These are phyloP conservation scores for Lichtheimia corymbifera DNA, from an alignment of 371 early-diverging fungal genomes.

Conservation along the genomic window DNA sequence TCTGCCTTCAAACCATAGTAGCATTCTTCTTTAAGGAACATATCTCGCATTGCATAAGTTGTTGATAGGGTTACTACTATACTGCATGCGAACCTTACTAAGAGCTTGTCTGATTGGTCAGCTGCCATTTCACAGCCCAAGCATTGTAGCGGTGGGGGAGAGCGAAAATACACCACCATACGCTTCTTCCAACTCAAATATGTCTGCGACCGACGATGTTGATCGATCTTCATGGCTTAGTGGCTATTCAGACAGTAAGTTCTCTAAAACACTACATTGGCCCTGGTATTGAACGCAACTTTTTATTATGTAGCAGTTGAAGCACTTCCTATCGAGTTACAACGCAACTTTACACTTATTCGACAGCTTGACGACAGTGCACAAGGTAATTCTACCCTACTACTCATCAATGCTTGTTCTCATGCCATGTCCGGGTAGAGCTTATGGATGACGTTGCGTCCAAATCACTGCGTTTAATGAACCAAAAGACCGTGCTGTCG, in stretches of 20 bases:
- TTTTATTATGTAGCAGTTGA: constrained; percentile 67
- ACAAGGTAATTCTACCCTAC: constrained; percentile 47
- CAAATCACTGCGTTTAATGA: constrained; percentile 42
- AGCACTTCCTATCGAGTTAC: constrained; percentile 84
- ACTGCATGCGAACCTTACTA: no score
- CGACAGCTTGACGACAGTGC: constrained; percentile 86
- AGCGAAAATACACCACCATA: neutral
- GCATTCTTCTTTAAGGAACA: no score
- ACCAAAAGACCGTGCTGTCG: constrained; percentile 32
- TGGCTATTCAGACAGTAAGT: constrained; percentile 83
- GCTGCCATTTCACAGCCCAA: no score
- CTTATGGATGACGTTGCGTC: constrained; percentile 61
- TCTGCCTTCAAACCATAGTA: no score
- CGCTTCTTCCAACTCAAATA: neutral
- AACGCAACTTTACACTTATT: constrained; percentile 89
- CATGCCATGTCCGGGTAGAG: constrained; percentile 25
- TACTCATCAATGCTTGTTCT: neutral
- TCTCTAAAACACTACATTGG: neutral
- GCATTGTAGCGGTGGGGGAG: neutral
- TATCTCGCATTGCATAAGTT: no score
- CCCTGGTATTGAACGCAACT: neutral
- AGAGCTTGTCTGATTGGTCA: no score
- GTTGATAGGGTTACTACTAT: no score
- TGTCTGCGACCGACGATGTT: neutral
- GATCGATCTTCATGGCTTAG: constrained; percentile 60